Evolutionary conservation across 352 stramenopile genomes (phyloP).

Genomic region (Globisporangium spinosum): DNA sequence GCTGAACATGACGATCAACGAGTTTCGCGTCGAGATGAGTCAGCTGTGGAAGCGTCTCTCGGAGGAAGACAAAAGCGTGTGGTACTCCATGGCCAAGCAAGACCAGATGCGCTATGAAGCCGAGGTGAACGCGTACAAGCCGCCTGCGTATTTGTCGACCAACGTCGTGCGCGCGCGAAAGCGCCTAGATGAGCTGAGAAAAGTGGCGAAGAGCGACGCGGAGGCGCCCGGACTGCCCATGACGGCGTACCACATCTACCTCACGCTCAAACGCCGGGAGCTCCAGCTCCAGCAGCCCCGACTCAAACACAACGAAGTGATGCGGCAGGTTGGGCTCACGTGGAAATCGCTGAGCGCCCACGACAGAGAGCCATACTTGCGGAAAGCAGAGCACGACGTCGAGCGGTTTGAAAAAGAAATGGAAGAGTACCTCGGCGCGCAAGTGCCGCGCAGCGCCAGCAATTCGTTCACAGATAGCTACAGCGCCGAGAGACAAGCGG

Average conservation of each 20-base stretch:
- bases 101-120: slow-evolving; percentile 43
- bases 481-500: slow-evolving; percentile 1
- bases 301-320: slow-evolving; percentile 43
- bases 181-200: slow-evolving; percentile 38
- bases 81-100: slow-evolving; percentile 42
- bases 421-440: slow-evolving; percentile 25
- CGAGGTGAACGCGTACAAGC: slow-evolving; percentile 49
- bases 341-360: slow-evolving; percentile 41
- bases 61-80: slow-evolving; percentile 40
- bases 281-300: slow-evolving; percentile 26
- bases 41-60: slow-evolving; percentile 44
- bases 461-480: slow-evolving; percentile 7
- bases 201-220: slow-evolving; percentile 24
- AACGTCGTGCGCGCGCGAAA: slow-evolving; percentile 21
- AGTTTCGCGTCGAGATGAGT: slow-evolving; percentile 55
- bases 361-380: slow-evolving; percentile 32
- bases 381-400: slow-evolving; percentile 38
- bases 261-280: slow-evolving; percentile 33
- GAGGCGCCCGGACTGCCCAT: slow-evolving; percentile 36
- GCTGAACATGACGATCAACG: slow-evolving; percentile 49
- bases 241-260: slow-evolving; percentile 43
- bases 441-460: slow-evolving; percentile 5
- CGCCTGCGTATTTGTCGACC: slow-evolving; percentile 31
- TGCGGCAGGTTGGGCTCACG: slow-evolving; percentile 31
- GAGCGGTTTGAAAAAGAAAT: slow-evolving; percentile 50